phyloP scores from a whole-genome alignment of 2,329 filamentous ascomycete genomes.

The Fusarium hostae region DNA sequence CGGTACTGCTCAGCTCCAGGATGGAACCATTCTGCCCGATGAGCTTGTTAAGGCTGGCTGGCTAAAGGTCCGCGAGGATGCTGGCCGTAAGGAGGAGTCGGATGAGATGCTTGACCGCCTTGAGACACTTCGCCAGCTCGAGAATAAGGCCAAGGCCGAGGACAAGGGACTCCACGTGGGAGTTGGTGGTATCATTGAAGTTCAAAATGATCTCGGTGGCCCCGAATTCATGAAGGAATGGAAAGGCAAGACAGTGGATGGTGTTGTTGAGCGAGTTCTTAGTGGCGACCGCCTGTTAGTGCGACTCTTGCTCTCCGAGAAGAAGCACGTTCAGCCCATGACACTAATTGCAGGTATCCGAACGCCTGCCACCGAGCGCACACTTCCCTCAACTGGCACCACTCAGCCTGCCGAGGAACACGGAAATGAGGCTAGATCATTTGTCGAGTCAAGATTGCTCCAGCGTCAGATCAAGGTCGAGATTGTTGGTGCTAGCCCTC shows the following conservation, averaged over 20 bases:
- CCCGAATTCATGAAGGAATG: constrained; percentile 82
- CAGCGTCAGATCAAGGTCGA: constrained; percentile 87
- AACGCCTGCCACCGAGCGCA: constrained; percentile 88
- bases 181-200: constrained; percentile 74
- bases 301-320: constrained; percentile 81
- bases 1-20: constrained; percentile 79
- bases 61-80: constrained; percentile 93
- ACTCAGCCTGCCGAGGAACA: constrained; percentile 88
- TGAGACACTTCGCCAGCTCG: constrained; percentile 80
- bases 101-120: constrained; percentile 78
- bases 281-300: constrained; percentile 91
- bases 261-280: constrained; percentile 89
- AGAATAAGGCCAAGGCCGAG: constrained; percentile 81
- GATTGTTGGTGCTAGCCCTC: constrained; percentile 86
- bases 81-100: constrained; percentile 88
- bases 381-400: constrained; percentile 79
- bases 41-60: constrained; percentile 87
- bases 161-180: constrained; percentile 84
- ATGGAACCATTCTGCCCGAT: constrained; percentile 82
- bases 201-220: constrained; percentile 83
- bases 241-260: constrained; percentile 87
- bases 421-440: constrained; percentile 88
- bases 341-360: constrained; percentile 89
- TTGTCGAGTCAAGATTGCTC: constrained; percentile 85
- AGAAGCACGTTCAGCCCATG: constrained; percentile 89